Percentiles rank a stretch among this genome's conserved stretches.
These are phyloP conservation scores for Aspergillus hancockii DNA, from an alignment of 495 filamentous ascomycete species.

Conservation along the genomic window DNA sequence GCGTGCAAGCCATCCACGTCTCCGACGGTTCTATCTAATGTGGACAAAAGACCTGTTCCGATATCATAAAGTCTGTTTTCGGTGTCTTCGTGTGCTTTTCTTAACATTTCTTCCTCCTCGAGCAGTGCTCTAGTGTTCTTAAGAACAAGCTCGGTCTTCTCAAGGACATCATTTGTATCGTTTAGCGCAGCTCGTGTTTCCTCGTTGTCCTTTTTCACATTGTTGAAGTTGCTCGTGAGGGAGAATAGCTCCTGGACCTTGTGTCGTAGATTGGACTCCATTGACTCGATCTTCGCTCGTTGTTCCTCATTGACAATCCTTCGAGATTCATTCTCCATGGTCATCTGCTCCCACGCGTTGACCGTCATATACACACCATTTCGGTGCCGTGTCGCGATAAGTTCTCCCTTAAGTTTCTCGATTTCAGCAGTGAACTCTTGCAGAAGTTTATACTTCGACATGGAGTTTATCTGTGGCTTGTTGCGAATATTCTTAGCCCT, in stretches of 20 bases:
- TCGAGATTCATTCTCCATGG: conserved; percentile 87
- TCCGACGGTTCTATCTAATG: conserved; percentile 69
- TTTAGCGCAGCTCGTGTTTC: conserved; percentile 67
- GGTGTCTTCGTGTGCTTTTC: conserved; percentile 83
- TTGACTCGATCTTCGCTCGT: conserved; percentile 83
- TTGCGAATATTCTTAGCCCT: conserved; percentile 98
- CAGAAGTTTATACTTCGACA: conserved; percentile 89
- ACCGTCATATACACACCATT: conserved; percentile 92
- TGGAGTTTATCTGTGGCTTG: conserved; percentile 91
- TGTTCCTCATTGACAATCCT: conserved; percentile 91
- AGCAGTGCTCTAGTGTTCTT: conserved; percentile 72
- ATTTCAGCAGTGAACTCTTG: conserved; percentile 92
- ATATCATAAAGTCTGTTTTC: conserved; percentile 72
- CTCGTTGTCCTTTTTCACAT: conserved; percentile 84
- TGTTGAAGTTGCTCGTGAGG: conserved; percentile 80
- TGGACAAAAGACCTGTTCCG: conserved; percentile 72
- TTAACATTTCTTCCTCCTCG: conserved; percentile 74
- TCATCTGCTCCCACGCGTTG: conserved; percentile 83
- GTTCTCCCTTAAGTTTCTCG: conserved; percentile 87
- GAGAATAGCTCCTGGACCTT: conserved; percentile 89
- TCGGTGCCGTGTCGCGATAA: conserved; percentile 88
- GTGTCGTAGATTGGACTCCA: conserved; percentile 85
- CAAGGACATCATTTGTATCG: conserved; percentile 75
- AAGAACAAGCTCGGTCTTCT: conserved; percentile 83
- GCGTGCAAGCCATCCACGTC: conserved; percentile 80